Conservation (phyloP, 441 rosid genomes). For the Populus trichocarpa region DNA sequence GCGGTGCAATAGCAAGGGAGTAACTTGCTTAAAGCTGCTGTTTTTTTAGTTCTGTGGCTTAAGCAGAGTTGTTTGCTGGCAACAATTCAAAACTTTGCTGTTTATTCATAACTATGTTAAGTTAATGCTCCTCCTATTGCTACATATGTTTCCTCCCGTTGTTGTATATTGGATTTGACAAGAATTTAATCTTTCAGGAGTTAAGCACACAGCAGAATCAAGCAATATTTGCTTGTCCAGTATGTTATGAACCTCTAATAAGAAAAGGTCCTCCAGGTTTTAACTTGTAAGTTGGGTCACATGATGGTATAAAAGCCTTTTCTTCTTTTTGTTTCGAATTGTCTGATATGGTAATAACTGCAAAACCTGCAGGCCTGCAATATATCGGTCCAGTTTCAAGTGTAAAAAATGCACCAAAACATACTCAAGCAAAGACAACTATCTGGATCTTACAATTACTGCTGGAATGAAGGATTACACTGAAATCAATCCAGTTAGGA, state of each 20-base stretch:
- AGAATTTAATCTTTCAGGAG: constrained; percentile 34
- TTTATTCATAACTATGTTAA: background rate
- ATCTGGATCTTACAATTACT: constrained; percentile 77
- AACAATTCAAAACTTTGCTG: background rate
- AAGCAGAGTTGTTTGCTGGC: background rate
- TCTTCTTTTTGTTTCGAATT: background rate
- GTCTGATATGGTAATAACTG: constrained; percentile 1
- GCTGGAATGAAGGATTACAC: constrained; percentile 58
- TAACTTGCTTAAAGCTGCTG: background rate
- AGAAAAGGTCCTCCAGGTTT: constrained; percentile 92
- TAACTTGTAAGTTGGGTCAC: constrained; percentile 60
- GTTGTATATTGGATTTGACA: background rate
- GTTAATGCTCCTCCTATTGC: background rate
- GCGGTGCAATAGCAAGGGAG: background rate
- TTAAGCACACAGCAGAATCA: constrained; percentile 28
- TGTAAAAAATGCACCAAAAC: constrained; percentile 73
- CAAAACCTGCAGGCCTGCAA: constrained; percentile 52
- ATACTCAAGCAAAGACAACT: constrained; percentile 75
- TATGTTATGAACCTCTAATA: constrained; percentile 74
- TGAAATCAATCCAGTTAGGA: constrained; percentile 64
- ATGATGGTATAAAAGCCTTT: background rate
- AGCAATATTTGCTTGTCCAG: constrained; percentile 62
- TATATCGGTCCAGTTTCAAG: constrained; percentile 86
- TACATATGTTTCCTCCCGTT: background rate
- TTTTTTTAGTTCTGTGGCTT: background rate